Conservation (phyloP, 768 basidiomycete species). For the Panaeolus papilionaceus region DNA sequence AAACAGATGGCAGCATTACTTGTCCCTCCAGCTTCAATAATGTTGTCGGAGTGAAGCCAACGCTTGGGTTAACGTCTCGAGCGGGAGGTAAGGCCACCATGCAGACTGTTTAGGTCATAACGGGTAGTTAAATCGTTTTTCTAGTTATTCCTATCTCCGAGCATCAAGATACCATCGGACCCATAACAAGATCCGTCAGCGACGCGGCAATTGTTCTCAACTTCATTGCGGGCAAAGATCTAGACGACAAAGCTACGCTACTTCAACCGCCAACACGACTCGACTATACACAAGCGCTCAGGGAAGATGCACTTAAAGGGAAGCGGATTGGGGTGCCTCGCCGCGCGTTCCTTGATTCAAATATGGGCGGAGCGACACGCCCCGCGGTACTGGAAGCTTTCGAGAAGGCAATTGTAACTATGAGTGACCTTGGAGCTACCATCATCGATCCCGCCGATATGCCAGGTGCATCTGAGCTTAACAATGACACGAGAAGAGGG, state of each 20-base stretch:
- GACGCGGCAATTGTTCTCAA: slow-evolving; percentile 63
- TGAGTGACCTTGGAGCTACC: slow-evolving; percentile 45
- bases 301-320: slow-evolving; percentile 51
- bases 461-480: slow-evolving; percentile 28
- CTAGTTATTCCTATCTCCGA: slow-evolving; percentile 62
- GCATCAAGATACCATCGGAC: slow-evolving; percentile 66
- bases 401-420: slow-evolving; percentile 35
- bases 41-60: slow-evolving; percentile 65
- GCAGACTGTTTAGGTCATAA: not conserved
- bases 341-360: slow-evolving; percentile 38
- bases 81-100: slow-evolving; percentile 51
- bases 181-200: slow-evolving; percentile 56
- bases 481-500: too few relatives aligned
- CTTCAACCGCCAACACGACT: slow-evolving; percentile 58
- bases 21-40: slow-evolving; percentile 62
- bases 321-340: slow-evolving; percentile 63
- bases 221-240: slow-evolving; percentile 61
- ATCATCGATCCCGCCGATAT: slow-evolving; percentile 70
- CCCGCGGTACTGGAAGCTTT: slow-evolving; percentile 36
- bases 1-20: slow-evolving; percentile 61
- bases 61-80: slow-evolving; percentile 62
- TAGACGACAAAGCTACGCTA: slow-evolving; percentile 59
- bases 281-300: slow-evolving; percentile 60
- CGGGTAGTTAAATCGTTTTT: not conserved
- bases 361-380: not conserved